Evolutionary conservation across 345 rosid species (phyloP), one percentile per base, ranked within the genome.

Genomic region (Pugionium dolabratum): DNA sequence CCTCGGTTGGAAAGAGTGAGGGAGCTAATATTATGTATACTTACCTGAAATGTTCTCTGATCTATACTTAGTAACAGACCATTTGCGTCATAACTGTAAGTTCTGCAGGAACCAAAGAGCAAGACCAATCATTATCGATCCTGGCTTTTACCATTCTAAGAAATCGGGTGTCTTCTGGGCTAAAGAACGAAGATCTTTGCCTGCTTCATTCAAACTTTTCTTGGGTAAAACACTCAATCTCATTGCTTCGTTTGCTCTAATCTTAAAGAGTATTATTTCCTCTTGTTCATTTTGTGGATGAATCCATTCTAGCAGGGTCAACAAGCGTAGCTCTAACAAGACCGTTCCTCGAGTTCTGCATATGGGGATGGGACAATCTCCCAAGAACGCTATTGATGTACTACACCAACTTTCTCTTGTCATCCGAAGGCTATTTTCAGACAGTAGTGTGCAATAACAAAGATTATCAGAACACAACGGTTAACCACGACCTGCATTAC

Each of bases 1-100:
- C 55, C 79, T 93, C 54, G 95, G 92, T 25, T 93, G 90, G 91
- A 90, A 93, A 93, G 99, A 93, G 99, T 93, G 77, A 93, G 90
- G 71, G 46, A 65, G 64, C 57, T 67, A 67, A 40, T 39, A 54
- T 47, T 67, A 74, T 56, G 76, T 73, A 73, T 67, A 73, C 42
- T 25, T 44, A 58, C 48, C 41, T 34, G 5, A 45, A 48, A 58
- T 65, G 62, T 67, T 28, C 64, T 67, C 33, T 11, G 34, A 31
- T 65, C 26, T 71, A 7, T 45, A 30, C 25, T 30, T 8, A 30
- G 41, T 54, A 47, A 54, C 28, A 34, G 2, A 39, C 18, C 32
- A 29, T 43, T 59, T 42, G 59, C 3, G 5, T 34, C 54, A 7
- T 37, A 54, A 64, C 42, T 52, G 30, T 68, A 10, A 18, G 4